A percentile compares a stretch with the other conserved stretches of the same genome.
Conservation (phyloP, 306 rosid species). For the Begonia fuchsioides region DNA sequence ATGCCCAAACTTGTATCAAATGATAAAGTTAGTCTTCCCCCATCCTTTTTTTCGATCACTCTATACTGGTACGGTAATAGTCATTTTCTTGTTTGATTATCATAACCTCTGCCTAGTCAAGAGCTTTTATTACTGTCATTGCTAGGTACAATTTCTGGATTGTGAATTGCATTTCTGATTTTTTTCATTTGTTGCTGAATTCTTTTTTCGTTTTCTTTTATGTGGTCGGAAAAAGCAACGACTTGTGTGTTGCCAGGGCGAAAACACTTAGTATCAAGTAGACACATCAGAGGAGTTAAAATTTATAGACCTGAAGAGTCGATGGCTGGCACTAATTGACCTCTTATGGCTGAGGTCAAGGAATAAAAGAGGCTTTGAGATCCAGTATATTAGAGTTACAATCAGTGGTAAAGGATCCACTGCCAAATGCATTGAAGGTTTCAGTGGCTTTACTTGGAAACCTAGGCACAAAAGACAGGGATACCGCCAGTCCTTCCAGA, state of each 20-base stretch:
- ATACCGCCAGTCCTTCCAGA: slow-evolving; percentile 15
- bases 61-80: too few relatives aligned
- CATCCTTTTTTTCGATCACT: too few relatives aligned
- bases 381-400: slow-evolving; percentile 43
- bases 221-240: slow-evolving; percentile 17
- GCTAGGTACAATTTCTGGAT: background rate
- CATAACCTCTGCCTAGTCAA: background rate
- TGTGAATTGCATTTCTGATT: slow-evolving; percentile 1
- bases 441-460: slow-evolving; percentile 33
- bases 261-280: slow-evolving; percentile 27
- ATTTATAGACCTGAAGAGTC: slow-evolving; percentile 25
- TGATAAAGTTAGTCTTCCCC: background rate
- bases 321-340: slow-evolving; percentile 6
- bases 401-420: slow-evolving; percentile 58
- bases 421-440: slow-evolving; percentile 40
- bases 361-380: slow-evolving; percentile 43
- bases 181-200: background rate
- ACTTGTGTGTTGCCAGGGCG: slow-evolving; percentile 10
- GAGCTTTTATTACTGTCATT: background rate
- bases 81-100: too few relatives aligned
- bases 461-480: slow-evolving; percentile 8
- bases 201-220: slow-evolving; percentile 2
- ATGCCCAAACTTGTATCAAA: background rate
- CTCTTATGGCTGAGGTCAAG: slow-evolving; percentile 28
- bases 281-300: slow-evolving; percentile 29